Conservation (phyloP, 1,139 yeast genomes). For the Geotrichum reessii region DNA sequence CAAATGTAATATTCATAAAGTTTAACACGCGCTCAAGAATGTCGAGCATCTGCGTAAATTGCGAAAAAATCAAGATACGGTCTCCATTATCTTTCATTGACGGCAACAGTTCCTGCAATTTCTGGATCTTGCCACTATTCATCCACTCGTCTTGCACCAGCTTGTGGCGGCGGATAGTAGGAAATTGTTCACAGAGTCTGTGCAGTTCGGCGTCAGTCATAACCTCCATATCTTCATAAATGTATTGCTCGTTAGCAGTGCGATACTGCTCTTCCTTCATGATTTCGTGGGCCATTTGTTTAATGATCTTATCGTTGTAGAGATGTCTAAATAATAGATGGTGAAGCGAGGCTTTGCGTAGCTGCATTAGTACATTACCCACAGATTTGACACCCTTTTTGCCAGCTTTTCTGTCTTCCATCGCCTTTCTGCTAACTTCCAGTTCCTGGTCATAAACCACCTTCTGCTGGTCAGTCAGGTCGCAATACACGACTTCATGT, state of each 20-base stretch:
- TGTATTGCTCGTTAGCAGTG: slow-evolving; percentile 65
- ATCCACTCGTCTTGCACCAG: slow-evolving; percentile 54
- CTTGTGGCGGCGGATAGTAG: slow-evolving; percentile 53
- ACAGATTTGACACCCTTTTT: slow-evolving; percentile 27
- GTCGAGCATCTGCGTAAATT: slow-evolving; percentile 88
- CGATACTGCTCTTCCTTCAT: slow-evolving; percentile 77
- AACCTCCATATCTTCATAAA: slow-evolving; percentile 90
- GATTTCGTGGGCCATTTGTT: slow-evolving; percentile 67
- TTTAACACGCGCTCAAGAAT: slow-evolving; percentile 74
- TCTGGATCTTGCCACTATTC: slow-evolving; percentile 70
- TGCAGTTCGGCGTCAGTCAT: slow-evolving; percentile 91
- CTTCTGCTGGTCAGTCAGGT: slow-evolving; percentile 52
- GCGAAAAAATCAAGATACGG: slow-evolving; percentile 76
- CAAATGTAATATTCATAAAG: slow-evolving; percentile 59
- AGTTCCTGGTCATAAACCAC: slow-evolving; percentile 57
- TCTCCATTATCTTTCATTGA: slow-evolving; percentile 58
- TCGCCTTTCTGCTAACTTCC: slow-evolving; percentile 44
- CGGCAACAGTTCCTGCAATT: slow-evolving; percentile 54
- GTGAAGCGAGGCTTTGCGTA: slow-evolving; percentile 93
- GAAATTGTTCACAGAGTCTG: slow-evolving; percentile 65
- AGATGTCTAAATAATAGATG: slow-evolving; percentile 80
- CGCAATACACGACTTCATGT: slow-evolving; percentile 60
- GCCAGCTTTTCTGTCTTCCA: slow-evolving; percentile 44
- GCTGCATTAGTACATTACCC: slow-evolving; percentile 86
- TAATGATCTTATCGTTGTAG: slow-evolving; percentile 51